Conservation (phyloP, 805 yeast genomes). For the Candida ascalaphidarum region DNA sequence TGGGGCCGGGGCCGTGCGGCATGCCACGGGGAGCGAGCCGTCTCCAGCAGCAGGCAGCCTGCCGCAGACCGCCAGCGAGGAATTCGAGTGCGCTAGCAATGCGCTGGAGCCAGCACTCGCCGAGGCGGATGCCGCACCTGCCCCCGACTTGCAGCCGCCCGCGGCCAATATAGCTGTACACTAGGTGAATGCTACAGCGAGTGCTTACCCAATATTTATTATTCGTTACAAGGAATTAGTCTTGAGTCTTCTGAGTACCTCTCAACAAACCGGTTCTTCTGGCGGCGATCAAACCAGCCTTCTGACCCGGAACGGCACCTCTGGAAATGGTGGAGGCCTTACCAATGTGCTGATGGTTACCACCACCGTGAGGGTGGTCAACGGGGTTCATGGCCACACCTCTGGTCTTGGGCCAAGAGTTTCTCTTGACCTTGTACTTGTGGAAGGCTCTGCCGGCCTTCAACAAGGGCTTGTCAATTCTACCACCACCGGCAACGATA, state of each 20-base stretch:
- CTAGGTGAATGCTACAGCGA: no score
- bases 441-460: conserved; percentile 99
- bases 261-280: conserved; percentile 99
- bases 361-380: conserved; percentile 99
- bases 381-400: conserved; percentile 99
- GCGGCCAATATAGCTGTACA: no score
- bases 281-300: conserved; percentile 99
- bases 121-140: no score
- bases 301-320: conserved; percentile 99
- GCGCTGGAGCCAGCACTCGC: no score
- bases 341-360: conserved; percentile 99
- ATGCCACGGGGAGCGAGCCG: no score
- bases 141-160: no score
- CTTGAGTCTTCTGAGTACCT: conserved; percentile 89
- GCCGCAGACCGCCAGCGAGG: no score
- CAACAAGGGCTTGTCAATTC: conserved; percentile 98
- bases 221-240: conserved; percentile 10
- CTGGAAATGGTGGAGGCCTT: conserved; percentile 98
- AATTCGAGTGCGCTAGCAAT: no score
- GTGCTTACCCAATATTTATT: no score
- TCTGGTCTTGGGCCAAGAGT: conserved; percentile 99
- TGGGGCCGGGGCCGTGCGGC: no score
- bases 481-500: conserved; percentile 99
- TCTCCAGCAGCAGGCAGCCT: no score
- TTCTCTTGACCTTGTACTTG: conserved; percentile 98